Evolutionary conservation across 2,329 filamentous ascomycete species (phyloP).

Genomic region (Podosphaera leucotricha): DNA sequence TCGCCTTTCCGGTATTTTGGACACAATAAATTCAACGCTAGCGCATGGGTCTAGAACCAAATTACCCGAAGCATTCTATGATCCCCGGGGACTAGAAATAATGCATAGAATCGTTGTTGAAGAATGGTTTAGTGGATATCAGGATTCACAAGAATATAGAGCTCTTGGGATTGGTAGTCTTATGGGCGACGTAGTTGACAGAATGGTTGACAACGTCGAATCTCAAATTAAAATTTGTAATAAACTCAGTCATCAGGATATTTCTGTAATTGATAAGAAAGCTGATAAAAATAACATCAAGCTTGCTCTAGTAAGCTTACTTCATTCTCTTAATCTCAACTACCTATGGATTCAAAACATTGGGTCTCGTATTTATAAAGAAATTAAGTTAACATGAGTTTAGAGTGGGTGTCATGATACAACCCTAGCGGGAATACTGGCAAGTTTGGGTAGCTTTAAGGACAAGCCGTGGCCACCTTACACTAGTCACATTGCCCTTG

Average conservation of each 20-base stretch:
- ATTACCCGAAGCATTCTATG: slow-evolving; percentile 73
- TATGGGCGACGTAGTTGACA: slow-evolving; percentile 57
- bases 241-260: slow-evolving; percentile 15
- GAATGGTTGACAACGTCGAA: slow-evolving; percentile 48
- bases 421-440: slow-evolving; percentile 57
- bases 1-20: slow-evolving; percentile 73
- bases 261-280: slow-evolving; percentile 14
- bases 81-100: slow-evolving; percentile 42
- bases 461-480: slow-evolving; percentile 68
- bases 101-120: slow-evolving; percentile 56
- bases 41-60: slow-evolving; percentile 63
- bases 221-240: slow-evolving; percentile 23
- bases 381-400: background rate
- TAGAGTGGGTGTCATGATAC: slow-evolving; percentile 74
- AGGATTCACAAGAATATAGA: slow-evolving; percentile 70
- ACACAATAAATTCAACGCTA: slow-evolving; percentile 71
- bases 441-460: slow-evolving; percentile 58
- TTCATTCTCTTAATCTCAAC: background rate
- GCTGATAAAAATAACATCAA: slow-evolving; percentile 32
- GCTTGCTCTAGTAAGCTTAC: slow-evolving; percentile 32
- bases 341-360: background rate
- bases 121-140: slow-evolving; percentile 82
- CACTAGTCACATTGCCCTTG: slow-evolving; percentile 75
- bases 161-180: slow-evolving; percentile 66
- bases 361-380: background rate